Evolutionary conservation across 805 yeast genomes (phyloP).

Genomic region (Sungouiozyma intestinalis): DNA sequence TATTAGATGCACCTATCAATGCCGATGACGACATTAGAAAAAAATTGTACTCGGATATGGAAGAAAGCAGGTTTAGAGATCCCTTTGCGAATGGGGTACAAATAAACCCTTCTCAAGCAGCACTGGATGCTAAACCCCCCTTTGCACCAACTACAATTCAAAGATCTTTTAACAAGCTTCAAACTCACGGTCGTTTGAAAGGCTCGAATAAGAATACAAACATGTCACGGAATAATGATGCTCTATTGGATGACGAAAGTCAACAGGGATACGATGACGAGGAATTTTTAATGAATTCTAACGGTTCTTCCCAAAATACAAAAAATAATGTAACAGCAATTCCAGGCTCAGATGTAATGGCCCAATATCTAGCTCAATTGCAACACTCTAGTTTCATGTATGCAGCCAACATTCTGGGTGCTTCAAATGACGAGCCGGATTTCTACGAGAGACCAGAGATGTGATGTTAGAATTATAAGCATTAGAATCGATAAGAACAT

Average conservation of each 20-base stretch:
- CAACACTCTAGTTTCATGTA: slow-evolving; percentile 52
- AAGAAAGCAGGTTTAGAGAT: background rate
- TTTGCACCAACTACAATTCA: background rate
- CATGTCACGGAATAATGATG: background rate
- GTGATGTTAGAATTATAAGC: no score
- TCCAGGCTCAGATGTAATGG: slow-evolving; percentile 67
- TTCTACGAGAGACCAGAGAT: slow-evolving; percentile 12
- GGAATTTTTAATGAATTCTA: background rate
- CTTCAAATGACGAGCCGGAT: slow-evolving; percentile 30
- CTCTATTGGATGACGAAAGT: background rate
- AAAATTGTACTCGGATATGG: background rate
- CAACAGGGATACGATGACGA: background rate
- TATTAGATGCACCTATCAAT: background rate
- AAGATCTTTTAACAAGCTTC: background rate
- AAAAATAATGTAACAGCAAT: slow-evolving; percentile 15
- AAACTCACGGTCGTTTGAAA: background rate
- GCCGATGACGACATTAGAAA: background rate
- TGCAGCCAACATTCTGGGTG: slow-evolving; percentile 43
- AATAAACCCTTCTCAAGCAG: background rate
- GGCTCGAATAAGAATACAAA: background rate
- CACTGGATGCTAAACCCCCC: background rate
- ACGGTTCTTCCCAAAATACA: background rate
- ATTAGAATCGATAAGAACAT: no score
- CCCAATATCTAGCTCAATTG: slow-evolving; percentile 64
- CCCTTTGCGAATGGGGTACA: background rate